Percentiles rank a stretch among this genome's conserved stretches.
phyloP scores from a whole-genome alignment of 192 early-diverging fungal genomes.

The Borealophlyctis nickersoniae region DNA sequence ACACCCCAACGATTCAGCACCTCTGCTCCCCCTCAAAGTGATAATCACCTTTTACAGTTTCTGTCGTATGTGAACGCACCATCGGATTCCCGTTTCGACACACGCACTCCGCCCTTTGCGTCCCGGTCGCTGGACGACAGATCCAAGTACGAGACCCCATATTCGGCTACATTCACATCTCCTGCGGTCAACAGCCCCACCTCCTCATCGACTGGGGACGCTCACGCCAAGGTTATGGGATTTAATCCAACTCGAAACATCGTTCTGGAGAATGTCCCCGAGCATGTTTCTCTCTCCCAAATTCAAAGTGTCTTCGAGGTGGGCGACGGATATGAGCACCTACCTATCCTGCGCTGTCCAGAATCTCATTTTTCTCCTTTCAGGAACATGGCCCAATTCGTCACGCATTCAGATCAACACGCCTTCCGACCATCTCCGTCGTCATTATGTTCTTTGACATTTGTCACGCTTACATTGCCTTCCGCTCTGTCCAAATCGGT shows the following conservation, averaged over 20 bases:
- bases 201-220: too few species aligned
- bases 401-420: conserved; percentile 32
- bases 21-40: too few species aligned
- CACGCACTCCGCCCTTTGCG: too few species aligned
- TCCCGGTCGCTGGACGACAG: too few species aligned
- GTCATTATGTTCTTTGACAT: conserved; percentile 50
- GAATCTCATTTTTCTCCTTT: background rate
- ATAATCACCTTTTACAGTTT: too few species aligned
- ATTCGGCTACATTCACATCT: too few species aligned
- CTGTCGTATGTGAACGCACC: too few species aligned
- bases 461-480: conserved; percentile 34
- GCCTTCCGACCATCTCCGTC: conserved; percentile 26
- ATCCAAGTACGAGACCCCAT: too few species aligned
- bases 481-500: conserved; percentile 11
- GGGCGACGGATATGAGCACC: background rate
- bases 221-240: too few species aligned
- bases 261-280: background rate
- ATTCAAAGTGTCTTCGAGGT: background rate
- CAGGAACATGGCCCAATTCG: conserved; percentile 39
- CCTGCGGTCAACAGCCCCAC: too few species aligned
- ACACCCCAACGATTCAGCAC: too few species aligned
- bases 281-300: background rate
- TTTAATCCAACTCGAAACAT: background rate
- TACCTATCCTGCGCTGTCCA: background rate
- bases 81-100: too few species aligned